phyloP scores from a whole-genome alignment of 495 filamentous ascomycete species.

The Penicillium samsonianum region DNA sequence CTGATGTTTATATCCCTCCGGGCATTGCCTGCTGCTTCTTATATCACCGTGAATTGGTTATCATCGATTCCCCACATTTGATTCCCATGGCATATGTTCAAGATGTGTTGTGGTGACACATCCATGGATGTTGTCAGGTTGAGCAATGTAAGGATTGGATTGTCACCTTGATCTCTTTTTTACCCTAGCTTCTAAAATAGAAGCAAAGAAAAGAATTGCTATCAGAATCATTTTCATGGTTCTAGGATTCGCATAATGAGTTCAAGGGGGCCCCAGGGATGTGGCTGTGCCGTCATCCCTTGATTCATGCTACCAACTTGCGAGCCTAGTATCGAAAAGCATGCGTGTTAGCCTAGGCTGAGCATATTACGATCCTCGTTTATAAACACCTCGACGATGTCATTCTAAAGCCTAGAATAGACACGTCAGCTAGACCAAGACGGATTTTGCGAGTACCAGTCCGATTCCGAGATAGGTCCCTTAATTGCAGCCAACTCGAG shows the following conservation, averaged over 20 bases:
- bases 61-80: constrained; percentile 15
- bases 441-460: neutral
- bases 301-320: neutral
- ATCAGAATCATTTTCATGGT: neutral
- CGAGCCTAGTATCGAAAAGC: neutral
- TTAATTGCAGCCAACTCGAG: neutral
- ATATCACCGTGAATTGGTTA: constrained; percentile 10
- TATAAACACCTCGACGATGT: neutral
- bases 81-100: neutral
- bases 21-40: constrained; percentile 13
- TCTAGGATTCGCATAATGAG: neutral
- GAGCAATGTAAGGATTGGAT: neutral
- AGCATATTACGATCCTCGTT: constrained; percentile 10
- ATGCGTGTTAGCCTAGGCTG: neutral
- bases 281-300: constrained; percentile 6
- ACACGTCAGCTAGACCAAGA: neutral
- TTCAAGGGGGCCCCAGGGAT: neutral
- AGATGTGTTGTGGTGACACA: constrained; percentile 10
- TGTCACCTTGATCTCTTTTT: neutral
- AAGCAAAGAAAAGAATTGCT: neutral
- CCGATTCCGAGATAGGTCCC: neutral
- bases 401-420: neutral
- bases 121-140: neutral
- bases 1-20: constrained; percentile 16
- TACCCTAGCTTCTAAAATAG: neutral